A percentile compares a stretch with the other conserved stretches of the same genome.
Evolutionary conservation across 148 eudicot genomes (phyloP).

Genomic region (Selenicereus undatus): DNA sequence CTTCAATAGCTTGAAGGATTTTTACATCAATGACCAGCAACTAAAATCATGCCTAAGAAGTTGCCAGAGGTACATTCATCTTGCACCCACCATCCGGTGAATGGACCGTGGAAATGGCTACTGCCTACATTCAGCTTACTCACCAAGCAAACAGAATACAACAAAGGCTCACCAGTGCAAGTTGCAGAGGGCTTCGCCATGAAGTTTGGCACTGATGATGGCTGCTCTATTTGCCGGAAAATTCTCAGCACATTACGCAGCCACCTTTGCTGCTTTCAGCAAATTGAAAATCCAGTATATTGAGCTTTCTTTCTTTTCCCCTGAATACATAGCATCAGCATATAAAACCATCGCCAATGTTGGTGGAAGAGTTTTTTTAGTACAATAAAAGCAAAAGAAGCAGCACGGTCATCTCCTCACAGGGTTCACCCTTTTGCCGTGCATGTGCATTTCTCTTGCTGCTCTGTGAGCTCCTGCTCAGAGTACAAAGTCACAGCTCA

Average conservation of each 20-base stretch:
- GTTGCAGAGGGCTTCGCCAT: constrained; percentile 24
- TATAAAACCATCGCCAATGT: constrained; percentile 2
- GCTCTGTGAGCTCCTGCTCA: constrained; percentile 79
- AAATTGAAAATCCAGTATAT: background rate
- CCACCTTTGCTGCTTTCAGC: background rate
- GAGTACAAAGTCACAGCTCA: background rate
- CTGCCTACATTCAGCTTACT: constrained; percentile 19
- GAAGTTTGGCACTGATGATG: constrained; percentile 9
- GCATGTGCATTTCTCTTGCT: constrained; percentile 83
- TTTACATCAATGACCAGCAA: constrained; percentile 1
- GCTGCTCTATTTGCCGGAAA: background rate
- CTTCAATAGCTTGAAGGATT: constrained; percentile 18
- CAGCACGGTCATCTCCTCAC: background rate
- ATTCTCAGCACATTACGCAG: background rate
- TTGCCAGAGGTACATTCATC: constrained; percentile 6
- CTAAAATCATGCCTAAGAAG: background rate
- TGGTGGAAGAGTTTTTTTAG: background rate
- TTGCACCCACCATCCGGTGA: background rate
- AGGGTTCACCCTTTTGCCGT: constrained; percentile 27
- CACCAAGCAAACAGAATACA: constrained; percentile 13
- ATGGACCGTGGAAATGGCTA: no score
- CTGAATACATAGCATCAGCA: constrained; percentile 3
- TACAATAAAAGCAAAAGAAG: no score
- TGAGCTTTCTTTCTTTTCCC: background rate
- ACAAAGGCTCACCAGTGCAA: constrained; percentile 6